Base-by-base conservation (phyloP, 2,329 filamentous ascomycete genomes). In the Monosporascus sp. region DNA sequence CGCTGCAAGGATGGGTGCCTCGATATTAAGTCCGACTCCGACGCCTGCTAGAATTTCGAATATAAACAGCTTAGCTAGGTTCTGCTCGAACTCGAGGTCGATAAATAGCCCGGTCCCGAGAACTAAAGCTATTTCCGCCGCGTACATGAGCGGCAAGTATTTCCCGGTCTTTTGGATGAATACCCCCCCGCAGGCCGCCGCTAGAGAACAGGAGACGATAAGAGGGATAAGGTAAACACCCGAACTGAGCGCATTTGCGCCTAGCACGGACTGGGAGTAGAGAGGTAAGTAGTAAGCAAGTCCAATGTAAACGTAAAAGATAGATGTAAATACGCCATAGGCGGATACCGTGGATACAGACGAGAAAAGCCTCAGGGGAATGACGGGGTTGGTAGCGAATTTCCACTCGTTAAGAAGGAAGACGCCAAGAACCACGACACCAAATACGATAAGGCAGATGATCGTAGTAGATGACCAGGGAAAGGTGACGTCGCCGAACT, bases 281-380 rank as follows among this genome's bases (percentile, higher is more conserved):
- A 91, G 75, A 0, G 88, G 88, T 26, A 91, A 73, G 62, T 88
- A 91, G 68, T 89, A 91, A 49, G 84, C 80, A 1, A 77, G 77
- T 0, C 78, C 81, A 41, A 88, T 85, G 67, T 87, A 87, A 37
- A 83, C 79, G 62, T 84, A 73, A 0, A 70, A 72, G 55, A 81
- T 76, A 52, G 73, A 71, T 49, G 76, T 73, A 38, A 66, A 69
- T 3, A 78, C 68, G 3, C 58, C 61, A n/a, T 87, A 75, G 4
- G 77, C 73, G 1, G 85, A 85, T 11, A 82, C 65, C 51, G 82
- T 85, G 1, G 84, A 81, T 35, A 70, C 62, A 17, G 74, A 71
- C 2, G 69, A 70, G 68, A 89, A 88, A 0, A 90, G 71, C 3
- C 73, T 73, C 52, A 88, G 69, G 0, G 87, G 88, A 60, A 91